These are phyloP conservation scores for Pichia membranifaciens DNA, from an alignment of 805 yeast genomes.

Conservation along the genomic window DNA sequence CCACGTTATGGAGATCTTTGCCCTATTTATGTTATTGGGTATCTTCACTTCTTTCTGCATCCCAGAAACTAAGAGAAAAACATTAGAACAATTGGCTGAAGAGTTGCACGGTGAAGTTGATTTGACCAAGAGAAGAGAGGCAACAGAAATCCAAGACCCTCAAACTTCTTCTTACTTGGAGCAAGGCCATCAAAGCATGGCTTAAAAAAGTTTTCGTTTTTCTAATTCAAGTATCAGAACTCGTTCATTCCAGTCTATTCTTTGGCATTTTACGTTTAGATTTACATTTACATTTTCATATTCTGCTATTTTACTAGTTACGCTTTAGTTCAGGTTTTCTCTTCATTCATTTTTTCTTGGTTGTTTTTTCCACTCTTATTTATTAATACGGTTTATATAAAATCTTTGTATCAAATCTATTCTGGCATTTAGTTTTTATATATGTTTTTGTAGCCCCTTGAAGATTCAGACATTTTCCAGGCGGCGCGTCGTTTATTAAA, in stretches of 20 bases:
- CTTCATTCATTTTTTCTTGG: not conserved
- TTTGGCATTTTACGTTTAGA: too few species aligned
- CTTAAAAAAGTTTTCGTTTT: not conserved
- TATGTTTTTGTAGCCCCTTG: too few species aligned
- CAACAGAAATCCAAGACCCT: not conserved
- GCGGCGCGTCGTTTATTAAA: too few species aligned
- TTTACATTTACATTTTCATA: too few species aligned
- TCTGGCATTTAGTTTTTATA: too few species aligned
- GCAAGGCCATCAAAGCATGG: slow-evolving; percentile 4
- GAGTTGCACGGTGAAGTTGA: slow-evolving; percentile 76
- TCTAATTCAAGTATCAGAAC: too few species aligned
- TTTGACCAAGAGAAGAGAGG: slow-evolving; percentile 16
- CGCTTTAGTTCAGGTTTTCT: too few species aligned
- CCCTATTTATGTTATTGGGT: slow-evolving; percentile 86
- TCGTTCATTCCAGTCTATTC: too few species aligned
- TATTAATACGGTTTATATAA: not conserved
- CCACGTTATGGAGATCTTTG: slow-evolving; percentile 91
- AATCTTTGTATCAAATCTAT: too few species aligned
- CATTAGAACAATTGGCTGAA: slow-evolving; percentile 79
- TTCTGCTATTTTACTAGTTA: too few species aligned
- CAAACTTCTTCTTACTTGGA: slow-evolving; percentile 2
- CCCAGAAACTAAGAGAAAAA: slow-evolving; percentile 90
- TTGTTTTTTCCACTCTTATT: not conserved
- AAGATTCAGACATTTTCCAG: too few species aligned
- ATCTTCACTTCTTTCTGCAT: slow-evolving; percentile 55